A percentile compares a stretch with the other conserved stretches of the same genome.
phyloP scores from a whole-genome alignment of 805 yeast genomes.

The Saturnispora besseyi region DNA sequence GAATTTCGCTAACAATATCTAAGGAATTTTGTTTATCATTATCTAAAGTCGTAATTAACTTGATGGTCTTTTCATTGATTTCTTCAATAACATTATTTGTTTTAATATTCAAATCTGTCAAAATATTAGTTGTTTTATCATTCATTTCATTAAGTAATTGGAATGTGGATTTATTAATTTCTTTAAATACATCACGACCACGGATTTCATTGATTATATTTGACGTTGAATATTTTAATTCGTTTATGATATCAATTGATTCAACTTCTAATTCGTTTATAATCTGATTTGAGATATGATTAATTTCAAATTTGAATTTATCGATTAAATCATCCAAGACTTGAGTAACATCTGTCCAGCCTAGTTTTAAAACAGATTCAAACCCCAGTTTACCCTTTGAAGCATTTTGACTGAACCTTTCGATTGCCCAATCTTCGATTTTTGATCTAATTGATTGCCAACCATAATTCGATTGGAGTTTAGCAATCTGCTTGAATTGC shows the following conservation, averaged over 20 bases:
- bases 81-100: slow-evolving; percentile 7
- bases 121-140: slow-evolving; percentile 9
- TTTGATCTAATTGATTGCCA: slow-evolving; percentile 64
- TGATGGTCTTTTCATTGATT: slow-evolving; percentile 7
- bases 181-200: slow-evolving; percentile 14
- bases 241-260: slow-evolving; percentile 21
- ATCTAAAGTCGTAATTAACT: not conserved
- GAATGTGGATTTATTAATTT: slow-evolving; percentile 17
- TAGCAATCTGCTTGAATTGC: slow-evolving; percentile 70
- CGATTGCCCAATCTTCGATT: slow-evolving; percentile 87
- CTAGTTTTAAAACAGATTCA: slow-evolving; percentile 57
- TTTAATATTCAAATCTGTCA: slow-evolving; percentile 5
- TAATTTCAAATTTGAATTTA: slow-evolving; percentile 18
- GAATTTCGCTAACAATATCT: not conserved
- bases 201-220: slow-evolving; percentile 16
- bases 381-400: slow-evolving; percentile 73
- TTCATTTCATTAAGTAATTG: slow-evolving; percentile 21
- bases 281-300: slow-evolving; percentile 19
- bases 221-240: slow-evolving; percentile 8
- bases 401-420: slow-evolving; percentile 85
- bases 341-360: slow-evolving; percentile 19
- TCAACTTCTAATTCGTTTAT: slow-evolving; percentile 19
- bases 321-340: slow-evolving; percentile 14
- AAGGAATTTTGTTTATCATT: not conserved
- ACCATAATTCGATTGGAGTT: slow-evolving; percentile 76